Evolutionary conservation across 2,329 filamentous ascomycete species (phyloP), one percentile per base, ranked within the genome.

Genomic region (Fusarium irregulare): DNA sequence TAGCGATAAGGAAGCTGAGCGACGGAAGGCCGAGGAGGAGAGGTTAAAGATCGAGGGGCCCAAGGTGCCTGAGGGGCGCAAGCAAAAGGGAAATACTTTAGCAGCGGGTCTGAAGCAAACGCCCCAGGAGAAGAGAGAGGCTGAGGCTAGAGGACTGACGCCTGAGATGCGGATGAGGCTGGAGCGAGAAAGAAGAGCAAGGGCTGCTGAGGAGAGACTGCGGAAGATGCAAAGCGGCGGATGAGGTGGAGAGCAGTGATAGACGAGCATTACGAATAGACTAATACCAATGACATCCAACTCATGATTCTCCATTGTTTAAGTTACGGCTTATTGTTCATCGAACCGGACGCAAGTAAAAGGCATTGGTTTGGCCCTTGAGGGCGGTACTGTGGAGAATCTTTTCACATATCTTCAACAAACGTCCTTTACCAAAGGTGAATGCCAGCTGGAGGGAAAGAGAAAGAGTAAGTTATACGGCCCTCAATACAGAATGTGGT

Each of bases 181-280:
- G 56, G 96, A 98, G 79, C 85, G 96, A 73, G 96, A 99, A 81
- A 86, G 94, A 73, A 91, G 95, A 76, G 96, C 96, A 6, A 89
- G 95, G 74, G 96, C 96, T 11, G 95, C 94, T 0, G 96, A 98
- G 81, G 94, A 95, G 82, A 89, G 95, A 76, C 86, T 98, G 64
- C 89, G 87, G 80, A 86, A 86, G 75, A 84, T 93, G 86, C 72
- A 75, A 40, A 57, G 59, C 5, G 69, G 73, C 9, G 54, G 60
- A 20, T 78, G 53, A 75, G n/a, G 10, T 25, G 23, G 9, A 18
- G 7, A 11, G 14, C 7, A 13, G 18, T 10, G 16, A 32, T 49
- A 34, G 34, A 65, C 11, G 13, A 64, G n/a, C 6, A 32, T 16
- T 41, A 13, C 9, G 32, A 27, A 47, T 63, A 63, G 32, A 62